Conservation (phyloP, 495 filamentous ascomycete species). For the Talaromyces nanjingensis region DNA sequence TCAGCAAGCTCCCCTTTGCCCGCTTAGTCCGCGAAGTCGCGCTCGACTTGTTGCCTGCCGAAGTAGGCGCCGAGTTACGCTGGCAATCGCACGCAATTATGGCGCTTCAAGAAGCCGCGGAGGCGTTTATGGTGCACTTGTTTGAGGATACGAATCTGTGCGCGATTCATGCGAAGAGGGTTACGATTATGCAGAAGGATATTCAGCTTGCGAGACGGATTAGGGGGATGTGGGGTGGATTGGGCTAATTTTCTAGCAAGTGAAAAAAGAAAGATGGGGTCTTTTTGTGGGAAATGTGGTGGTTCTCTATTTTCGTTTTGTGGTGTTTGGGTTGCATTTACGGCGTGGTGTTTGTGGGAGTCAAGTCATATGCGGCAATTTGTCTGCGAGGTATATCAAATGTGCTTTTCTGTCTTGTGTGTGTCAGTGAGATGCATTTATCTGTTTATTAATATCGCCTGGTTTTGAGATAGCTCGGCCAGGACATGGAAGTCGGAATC, state of each 20-base stretch:
- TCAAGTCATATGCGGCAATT: background rate
- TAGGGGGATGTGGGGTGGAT: constrained; percentile 60
- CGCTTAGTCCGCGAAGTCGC: constrained; percentile 87
- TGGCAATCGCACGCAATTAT: constrained; percentile 92
- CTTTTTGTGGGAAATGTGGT: background rate
- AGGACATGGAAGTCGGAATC: background rate
- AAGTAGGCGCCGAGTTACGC: constrained; percentile 53
- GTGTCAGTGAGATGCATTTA: background rate
- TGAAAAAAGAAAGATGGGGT: background rate
- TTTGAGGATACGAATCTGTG: constrained; percentile 96
- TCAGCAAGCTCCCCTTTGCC: constrained; percentile 79
- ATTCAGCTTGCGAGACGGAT: constrained; percentile 85
- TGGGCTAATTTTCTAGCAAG: constrained; percentile 35
- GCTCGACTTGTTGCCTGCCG: constrained; percentile 44
- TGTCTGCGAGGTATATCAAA: background rate
- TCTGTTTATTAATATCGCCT: background rate
- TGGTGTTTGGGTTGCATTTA: constrained; percentile 1
- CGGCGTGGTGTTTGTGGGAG: constrained; percentile 4
- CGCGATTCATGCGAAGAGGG: constrained; percentile 90
- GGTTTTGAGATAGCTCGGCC: background rate
- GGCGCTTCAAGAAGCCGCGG: constrained; percentile 85
- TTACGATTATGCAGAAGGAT: constrained; percentile 97
- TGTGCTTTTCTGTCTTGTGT: background rate
- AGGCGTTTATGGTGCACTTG: constrained; percentile 87
- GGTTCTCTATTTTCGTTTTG: constrained; percentile 6